A percentile compares a stretch with the other conserved stretches of the same genome.
These are phyloP conservation scores for Debaryomyces nepalensis DNA, from an alignment of 1,139 yeast species.

Conservation along the genomic window DNA sequence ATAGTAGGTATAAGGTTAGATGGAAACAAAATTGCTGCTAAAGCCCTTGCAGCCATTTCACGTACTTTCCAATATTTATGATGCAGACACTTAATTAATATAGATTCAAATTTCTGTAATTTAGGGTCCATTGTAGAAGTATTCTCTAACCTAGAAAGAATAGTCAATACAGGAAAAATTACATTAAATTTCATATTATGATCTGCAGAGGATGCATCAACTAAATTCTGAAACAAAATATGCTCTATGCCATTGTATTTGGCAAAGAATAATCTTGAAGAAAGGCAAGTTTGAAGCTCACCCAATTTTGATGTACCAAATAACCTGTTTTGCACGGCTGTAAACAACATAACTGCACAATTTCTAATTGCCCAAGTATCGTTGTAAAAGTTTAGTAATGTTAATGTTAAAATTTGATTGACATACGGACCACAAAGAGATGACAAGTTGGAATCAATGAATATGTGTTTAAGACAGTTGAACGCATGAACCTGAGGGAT, in stretches of 20 bases:
- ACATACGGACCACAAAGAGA: conserved; percentile 55
- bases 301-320: conserved; percentile 63
- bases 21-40: conserved; percentile 53
- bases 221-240: conserved; percentile 51
- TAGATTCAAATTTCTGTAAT: conserved; percentile 51
- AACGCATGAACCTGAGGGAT: conserved; percentile 93
- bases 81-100: conserved; percentile 51
- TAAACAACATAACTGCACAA: conserved; percentile 91
- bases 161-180: conserved; percentile 74
- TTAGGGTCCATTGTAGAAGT: conserved; percentile 51
- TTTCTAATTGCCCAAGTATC: conserved; percentile 85
- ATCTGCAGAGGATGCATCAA: conserved; percentile 20
- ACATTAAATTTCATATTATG: conserved; percentile 25
- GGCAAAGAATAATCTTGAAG: conserved; percentile 71
- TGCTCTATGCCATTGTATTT: conserved; percentile 58
- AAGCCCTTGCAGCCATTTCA: conserved; percentile 79
- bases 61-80: conserved; percentile 78
- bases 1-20: conserved; percentile 22
- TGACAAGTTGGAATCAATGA: conserved; percentile 69
- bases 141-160: conserved; percentile 69
- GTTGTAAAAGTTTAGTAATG: conserved; percentile 66
- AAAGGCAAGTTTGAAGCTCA: conserved; percentile 34
- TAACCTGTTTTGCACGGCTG: conserved; percentile 76
- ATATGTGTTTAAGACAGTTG: conserved; percentile 77
- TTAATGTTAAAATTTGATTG: conserved; percentile 60